Evolutionary conservation across 176 grass and related monocot species (phyloP), one percentile per base, ranked within the genome.

Genomic region (Avena sativa): DNA sequence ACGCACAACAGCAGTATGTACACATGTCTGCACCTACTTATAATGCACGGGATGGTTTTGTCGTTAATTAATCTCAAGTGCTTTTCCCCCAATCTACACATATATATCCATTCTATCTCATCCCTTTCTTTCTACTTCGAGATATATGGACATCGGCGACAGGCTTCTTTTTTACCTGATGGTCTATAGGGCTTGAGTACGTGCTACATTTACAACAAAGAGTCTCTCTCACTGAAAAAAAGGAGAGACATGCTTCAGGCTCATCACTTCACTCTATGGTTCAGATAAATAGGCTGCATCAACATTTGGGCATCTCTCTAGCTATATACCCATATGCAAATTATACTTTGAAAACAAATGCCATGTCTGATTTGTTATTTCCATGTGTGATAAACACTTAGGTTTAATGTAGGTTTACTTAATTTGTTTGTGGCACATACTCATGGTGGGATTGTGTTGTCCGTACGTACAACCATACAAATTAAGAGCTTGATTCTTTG

Each of bases 61-160:
- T 16, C 28, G 64, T 16, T 67, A 66, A 4, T 76, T 65, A 63
- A 64, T 40, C 26, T 43, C 38, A 43, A 75, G 16, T 32, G 53
- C 26, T 86, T 70, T 26, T 15, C 76, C 76, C 9, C 78, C n/a
- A 15, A 71, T 6, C 16, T 57, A 79, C 4, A 81, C 49, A 87
- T 9, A 81, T 21, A 74, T 26, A 9, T 50, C 50, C 28, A 60
- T 55, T 79, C 49, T 10, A 32, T 55, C 46, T 48, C 36, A 64
- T 26, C 19, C 23, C n/a, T 61, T 78, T 44, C 9, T 81, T 67
- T 40, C 55, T 21, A 82, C 30, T 34, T 23, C 52, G 75, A 64
- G 30, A 78, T 53, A 17, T 38, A 38, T 55, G 65, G 44, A 43
- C 40, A 6, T 56, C 21, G 46, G 25, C 62, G 12, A 55, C 6